Base-by-base conservation (phyloP, 768 basidiomycete species). In the Leucosporidium creatinivorum region DNA sequence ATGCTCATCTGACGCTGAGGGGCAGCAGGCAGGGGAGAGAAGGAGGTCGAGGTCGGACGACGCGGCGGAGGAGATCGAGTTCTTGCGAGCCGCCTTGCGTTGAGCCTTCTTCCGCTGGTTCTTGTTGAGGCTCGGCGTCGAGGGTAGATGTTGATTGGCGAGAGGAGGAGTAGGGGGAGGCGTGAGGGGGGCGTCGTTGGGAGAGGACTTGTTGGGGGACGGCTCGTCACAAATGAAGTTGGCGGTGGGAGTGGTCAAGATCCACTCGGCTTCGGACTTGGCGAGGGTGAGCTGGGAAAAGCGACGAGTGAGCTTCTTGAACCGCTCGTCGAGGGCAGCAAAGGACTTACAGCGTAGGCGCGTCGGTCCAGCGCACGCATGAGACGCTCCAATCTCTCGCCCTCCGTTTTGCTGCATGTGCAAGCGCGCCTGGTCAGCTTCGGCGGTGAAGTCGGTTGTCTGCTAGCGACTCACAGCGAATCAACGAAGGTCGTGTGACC, bases 151-250 rank as follows among this genome's bases (percentile, higher is more conserved):
- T 7, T 30, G 58, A 8, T 21, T 10, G 19, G 58, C 13, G 39
- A 25, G 25, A 4, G 70, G 67, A 0, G 67, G 70, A 6, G 58
- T 68, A 36, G 70, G 54, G 12, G 70, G 70, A 17, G 67, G 67
- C 0, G 67, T 68, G 23, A 47, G 60, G 3, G 68, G 65, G 0
- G 59, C 31, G 18, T 57, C 61, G 15, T 28, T 33, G 25, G 30
- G 5, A 1, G 63, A n/a, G 1, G 31, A 21, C n/a, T n/a, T n/a
- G n/a, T n/a, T 33, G 25, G 30, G 5, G 1, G 63, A n/a, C 0
- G 31, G 25, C 44, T 72, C 67, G 58, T 69, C 48, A 47, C 70
- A 72, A 26, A 72, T 44, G 57, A 72, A 68, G 8, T 30, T 49
- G 61, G 30, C 6, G 56, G 62, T 25, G 5, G 70, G 65, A 0